Percentiles rank a stretch among this genome's conserved stretches.
Evolutionary conservation across 495 filamentous ascomycete genomes (phyloP).

Genomic region (Penicillium antarcticum): DNA sequence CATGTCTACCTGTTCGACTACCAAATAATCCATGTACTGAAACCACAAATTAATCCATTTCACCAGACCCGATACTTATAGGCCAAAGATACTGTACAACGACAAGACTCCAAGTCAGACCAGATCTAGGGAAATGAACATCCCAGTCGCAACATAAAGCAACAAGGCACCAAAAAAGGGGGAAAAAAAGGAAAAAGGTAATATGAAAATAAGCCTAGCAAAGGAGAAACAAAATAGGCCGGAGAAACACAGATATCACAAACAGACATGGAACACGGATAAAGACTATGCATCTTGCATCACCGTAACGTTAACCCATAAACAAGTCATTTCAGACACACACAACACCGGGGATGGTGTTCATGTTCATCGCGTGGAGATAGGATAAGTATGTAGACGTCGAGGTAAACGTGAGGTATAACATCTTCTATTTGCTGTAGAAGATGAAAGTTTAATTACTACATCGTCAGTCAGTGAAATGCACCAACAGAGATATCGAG

Average conservation of each 20-base stretch:
- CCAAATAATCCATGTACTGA: conserved; percentile 17
- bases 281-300: conserved; percentile 20
- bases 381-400: neutral
- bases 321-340: conserved; percentile 2
- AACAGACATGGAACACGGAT: conserved; percentile 1
- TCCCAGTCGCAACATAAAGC: conserved; percentile 2
- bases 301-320: conserved; percentile 6
- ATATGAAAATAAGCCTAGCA: neutral
- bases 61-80: conserved; percentile 15
- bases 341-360: neutral
- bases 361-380: neutral
- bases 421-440: conserved; percentile 18
- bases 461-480: conserved; percentile 24
- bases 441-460: conserved; percentile 23
- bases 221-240: conserved; percentile 3
- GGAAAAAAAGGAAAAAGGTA: neutral
- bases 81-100: conserved; percentile 15
- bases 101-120: conserved; percentile 10
- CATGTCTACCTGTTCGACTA: neutral
- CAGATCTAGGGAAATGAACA: conserved; percentile 13
- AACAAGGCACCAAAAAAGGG: neutral
- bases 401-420: conserved; percentile 1
- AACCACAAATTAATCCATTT: conserved; percentile 18
- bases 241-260: conserved; percentile 1
- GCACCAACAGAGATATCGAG: neutral